These are phyloP conservation scores for Phlebopus sp. DNA, from an alignment of 1,284 basidiomycete genomes.

Conservation along the genomic window DNA sequence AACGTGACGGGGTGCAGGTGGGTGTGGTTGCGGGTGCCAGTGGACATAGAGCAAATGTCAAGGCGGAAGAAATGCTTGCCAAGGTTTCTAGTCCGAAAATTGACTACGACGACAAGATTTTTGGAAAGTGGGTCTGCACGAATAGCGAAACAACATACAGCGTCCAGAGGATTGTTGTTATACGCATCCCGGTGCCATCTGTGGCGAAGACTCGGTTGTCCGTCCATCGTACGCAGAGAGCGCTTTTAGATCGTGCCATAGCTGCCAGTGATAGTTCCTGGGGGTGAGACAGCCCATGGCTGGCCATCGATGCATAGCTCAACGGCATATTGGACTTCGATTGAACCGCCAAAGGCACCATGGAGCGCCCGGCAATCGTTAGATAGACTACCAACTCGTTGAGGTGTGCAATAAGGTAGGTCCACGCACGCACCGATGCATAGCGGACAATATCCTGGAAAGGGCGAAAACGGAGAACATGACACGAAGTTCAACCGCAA, in stretches of 20 bases:
- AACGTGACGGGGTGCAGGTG: not conserved
- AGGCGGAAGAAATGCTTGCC: not conserved
- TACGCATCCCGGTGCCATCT: not conserved
- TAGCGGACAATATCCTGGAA: slow-evolving; percentile 36
- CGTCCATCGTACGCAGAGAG: not conserved
- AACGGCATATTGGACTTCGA: slow-evolving; percentile 1
- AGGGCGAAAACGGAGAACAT: slow-evolving; percentile 37
- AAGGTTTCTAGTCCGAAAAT: not conserved
- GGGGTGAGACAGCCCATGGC: not conserved
- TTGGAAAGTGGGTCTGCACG: not conserved
- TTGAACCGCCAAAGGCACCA: not conserved
- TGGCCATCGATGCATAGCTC: slow-evolving; percentile 1
- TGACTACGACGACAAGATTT: not conserved
- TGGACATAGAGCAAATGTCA: not conserved
- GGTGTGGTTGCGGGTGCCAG: not conserved
- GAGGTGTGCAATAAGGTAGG: not conserved
- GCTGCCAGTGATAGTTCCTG: not conserved
- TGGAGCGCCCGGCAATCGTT: not conserved
- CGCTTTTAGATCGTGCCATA: not conserved
- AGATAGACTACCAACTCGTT: not conserved
- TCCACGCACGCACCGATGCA: not conserved
- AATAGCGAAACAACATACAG: not conserved
- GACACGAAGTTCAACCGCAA: slow-evolving; percentile 34
- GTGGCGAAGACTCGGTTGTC: not conserved
- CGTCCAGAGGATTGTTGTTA: too few species aligned